These are phyloP conservation scores for Phyllachora maydis DNA, from an alignment of 2,329 filamentous ascomycete species.

Conservation along the genomic window DNA sequence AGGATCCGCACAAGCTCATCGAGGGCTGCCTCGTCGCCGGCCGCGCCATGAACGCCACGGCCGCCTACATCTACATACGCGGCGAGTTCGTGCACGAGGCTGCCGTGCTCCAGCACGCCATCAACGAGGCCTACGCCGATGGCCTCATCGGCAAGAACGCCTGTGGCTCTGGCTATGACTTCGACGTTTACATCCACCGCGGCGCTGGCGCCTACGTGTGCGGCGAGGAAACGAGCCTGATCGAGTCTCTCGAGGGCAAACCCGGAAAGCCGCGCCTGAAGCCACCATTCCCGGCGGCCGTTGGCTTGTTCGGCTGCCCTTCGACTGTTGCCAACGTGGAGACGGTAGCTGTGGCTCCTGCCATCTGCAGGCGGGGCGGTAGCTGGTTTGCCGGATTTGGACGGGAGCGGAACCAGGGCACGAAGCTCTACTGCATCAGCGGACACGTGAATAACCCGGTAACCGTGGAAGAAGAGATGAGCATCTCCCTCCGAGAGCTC, in stretches of 20 bases:
- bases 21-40: slow-evolving; percentile 93
- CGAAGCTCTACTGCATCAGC: slow-evolving; percentile 96
- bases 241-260: slow-evolving; percentile 96
- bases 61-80: slow-evolving; percentile 98
- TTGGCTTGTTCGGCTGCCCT: slow-evolving; percentile 94
- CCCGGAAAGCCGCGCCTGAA: slow-evolving; percentile 96
- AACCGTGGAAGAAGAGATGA: slow-evolving; percentile 99
- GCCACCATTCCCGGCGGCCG: slow-evolving; percentile 93
- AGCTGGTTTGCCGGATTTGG: slow-evolving; percentile 89
- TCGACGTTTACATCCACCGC: slow-evolving; percentile 90
- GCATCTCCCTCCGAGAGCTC: slow-evolving; percentile 82
- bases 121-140: slow-evolving; percentile 91
- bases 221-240: slow-evolving; percentile 93
- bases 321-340: slow-evolving; percentile 97
- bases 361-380: slow-evolving; percentile 81
- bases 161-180: slow-evolving; percentile 91
- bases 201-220: slow-evolving; percentile 96
- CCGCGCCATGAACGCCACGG: slow-evolving; percentile 95
- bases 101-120: slow-evolving; percentile 77
- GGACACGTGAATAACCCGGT: slow-evolving; percentile 97
- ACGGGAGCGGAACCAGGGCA: slow-evolving; percentile 88
- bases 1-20: slow-evolving; percentile 96
- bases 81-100: slow-evolving; percentile 97
- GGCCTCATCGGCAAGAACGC: slow-evolving; percentile 97
- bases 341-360: slow-evolving; percentile 86